Percentiles rank a stretch among this genome's conserved stretches.
These are phyloP conservation scores for Alternaria sp. DNA, from an alignment of 2,329 filamentous ascomycete species.

Conservation along the genomic window DNA sequence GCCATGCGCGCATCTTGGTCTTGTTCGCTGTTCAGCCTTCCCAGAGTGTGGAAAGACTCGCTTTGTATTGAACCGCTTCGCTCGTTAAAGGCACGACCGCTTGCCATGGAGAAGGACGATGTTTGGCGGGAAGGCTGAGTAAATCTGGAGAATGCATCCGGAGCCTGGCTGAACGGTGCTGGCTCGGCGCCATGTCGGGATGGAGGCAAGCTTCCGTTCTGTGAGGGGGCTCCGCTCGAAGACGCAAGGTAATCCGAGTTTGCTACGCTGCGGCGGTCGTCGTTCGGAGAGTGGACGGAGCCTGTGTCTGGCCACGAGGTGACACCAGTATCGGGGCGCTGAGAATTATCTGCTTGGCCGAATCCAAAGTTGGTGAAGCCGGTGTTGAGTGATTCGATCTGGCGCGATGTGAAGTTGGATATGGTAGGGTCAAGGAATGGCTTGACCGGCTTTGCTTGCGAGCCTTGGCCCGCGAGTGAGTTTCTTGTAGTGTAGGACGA, in stretches of 20 bases:
- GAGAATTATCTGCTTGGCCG: slow-evolving; percentile 39
- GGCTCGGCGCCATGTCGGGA: slow-evolving; percentile 61
- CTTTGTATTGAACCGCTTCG: slow-evolving; percentile 52
- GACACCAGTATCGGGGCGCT: slow-evolving; percentile 37
- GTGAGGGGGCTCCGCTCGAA: slow-evolving; percentile 58
- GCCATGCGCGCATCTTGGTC: slow-evolving; percentile 45
- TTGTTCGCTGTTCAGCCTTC: slow-evolving; percentile 46
- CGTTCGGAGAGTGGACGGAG: slow-evolving; percentile 53
- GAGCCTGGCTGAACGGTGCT: slow-evolving; percentile 42
- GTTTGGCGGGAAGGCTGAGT: slow-evolving; percentile 55
- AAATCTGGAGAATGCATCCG: slow-evolving; percentile 41
- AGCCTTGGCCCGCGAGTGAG: slow-evolving; percentile 31
- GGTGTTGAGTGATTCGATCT: slow-evolving; percentile 44
- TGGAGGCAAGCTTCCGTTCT: slow-evolving; percentile 65
- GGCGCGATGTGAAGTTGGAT: slow-evolving; percentile 43
- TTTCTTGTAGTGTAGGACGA: slow-evolving; percentile 36
- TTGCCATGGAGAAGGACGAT: slow-evolving; percentile 60
- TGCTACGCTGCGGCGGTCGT: slow-evolving; percentile 53
- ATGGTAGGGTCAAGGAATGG: slow-evolving; percentile 45
- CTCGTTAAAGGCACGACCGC: slow-evolving; percentile 49
- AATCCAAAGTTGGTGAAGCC: slow-evolving; percentile 47
- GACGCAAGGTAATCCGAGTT: slow-evolving; percentile 57
- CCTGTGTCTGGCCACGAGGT: slow-evolving; percentile 47
- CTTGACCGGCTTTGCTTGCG: slow-evolving; percentile 38
- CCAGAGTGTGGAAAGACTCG: slow-evolving; percentile 49